A percentile compares a stretch with the other conserved stretches of the same genome.
phyloP scores from a whole-genome alignment of 2,329 filamentous ascomycete genomes.

The Alternaria burnsii region DNA sequence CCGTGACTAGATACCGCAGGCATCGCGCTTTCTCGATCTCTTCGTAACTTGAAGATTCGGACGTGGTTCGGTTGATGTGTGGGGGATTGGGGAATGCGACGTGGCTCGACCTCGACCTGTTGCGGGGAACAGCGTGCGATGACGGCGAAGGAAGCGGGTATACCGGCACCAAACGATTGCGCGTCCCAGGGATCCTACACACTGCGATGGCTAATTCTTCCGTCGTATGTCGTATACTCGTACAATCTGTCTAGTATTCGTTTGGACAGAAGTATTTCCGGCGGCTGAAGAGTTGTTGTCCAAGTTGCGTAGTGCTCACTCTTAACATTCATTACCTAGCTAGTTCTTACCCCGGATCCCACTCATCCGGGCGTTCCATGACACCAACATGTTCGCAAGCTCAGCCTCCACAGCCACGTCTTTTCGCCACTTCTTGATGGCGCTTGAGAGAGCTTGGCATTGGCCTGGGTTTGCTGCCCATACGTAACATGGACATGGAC shows the following conservation, averaged over 20 bases:
- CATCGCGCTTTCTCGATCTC: constrained; percentile 9
- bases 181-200: background rate
- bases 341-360: constrained; percentile 3
- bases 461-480: background rate
- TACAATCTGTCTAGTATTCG: background rate
- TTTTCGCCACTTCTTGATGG: constrained; percentile 2
- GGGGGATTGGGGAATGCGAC: background rate
- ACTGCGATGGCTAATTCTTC: background rate
- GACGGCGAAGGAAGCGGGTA: background rate
- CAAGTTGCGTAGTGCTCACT: background rate
- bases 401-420: constrained; percentile 29
- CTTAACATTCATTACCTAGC: background rate
- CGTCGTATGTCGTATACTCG: background rate
- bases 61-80: background rate
- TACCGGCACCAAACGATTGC: constrained; percentile 2
- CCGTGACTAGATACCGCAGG: constrained; percentile 19
- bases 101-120: background rate
- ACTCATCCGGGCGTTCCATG: constrained; percentile 12
- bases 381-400: constrained; percentile 13
- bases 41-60: background rate
- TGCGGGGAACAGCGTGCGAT: constrained; percentile 5
- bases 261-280: background rate
- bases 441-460: background rate
- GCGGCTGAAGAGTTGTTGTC: background rate
- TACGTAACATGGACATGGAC: background rate